Evolutionary conservation across 139 green algal species (phyloP).

Genomic region (Chlamydomonas sp.): DNA sequence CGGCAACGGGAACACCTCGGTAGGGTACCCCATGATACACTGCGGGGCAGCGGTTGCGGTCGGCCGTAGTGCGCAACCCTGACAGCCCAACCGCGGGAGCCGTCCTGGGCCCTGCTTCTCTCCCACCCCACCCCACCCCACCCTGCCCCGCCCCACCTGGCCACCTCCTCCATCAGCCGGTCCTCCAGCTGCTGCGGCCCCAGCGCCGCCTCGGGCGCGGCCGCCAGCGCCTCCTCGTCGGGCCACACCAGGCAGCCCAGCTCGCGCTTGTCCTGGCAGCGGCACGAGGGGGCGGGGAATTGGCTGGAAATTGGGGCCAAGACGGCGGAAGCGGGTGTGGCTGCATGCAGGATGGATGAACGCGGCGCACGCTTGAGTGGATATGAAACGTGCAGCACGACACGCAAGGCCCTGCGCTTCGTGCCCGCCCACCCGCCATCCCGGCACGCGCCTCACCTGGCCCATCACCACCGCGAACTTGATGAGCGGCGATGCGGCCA

Average conservation of each 20-base stretch:
- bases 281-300: too few species aligned
- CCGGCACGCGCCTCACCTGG: not conserved
- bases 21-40: not conserved
- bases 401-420: slow-evolving; percentile 31
- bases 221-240: slow-evolving; percentile 53
- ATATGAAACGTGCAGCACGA: not conserved
- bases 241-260: slow-evolving; percentile 67
- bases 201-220: not conserved
- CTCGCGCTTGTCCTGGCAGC: slow-evolving; percentile 55
- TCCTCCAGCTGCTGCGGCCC: slow-evolving; percentile 39
- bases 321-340: not conserved
- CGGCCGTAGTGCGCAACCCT: too few species aligned
- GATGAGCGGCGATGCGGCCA: slow-evolving; percentile 65
- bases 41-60: too few species aligned
- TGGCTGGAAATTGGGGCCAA: not conserved
- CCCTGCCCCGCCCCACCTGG: not conserved
- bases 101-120: too few species aligned
- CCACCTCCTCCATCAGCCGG: slow-evolving; percentile 58
- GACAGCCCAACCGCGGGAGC: too few species aligned
- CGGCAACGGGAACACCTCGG: not conserved
- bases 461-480: slow-evolving; percentile 88
- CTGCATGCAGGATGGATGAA: not conserved
- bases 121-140: not conserved
- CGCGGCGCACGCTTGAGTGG: not conserved
- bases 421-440: too few species aligned